A percentile compares a stretch with the other conserved stretches of the same genome.
Conservation (phyloP, 306 rosid species). For the Phaseolus lunatus region DNA sequence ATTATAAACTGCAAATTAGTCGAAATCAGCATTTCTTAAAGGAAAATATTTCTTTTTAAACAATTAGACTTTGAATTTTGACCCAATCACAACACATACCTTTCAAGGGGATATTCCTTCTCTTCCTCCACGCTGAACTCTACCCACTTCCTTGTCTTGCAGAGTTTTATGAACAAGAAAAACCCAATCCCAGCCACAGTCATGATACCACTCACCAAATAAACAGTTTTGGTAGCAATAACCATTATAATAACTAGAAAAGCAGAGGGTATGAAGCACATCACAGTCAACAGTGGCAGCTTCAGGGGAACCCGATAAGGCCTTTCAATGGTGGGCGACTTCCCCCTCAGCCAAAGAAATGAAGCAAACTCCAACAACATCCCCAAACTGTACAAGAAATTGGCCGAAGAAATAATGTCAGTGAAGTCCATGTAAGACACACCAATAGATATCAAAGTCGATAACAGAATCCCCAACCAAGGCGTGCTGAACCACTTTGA, state of each 20-base stretch:
- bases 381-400: constrained; percentile 67
- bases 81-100: not conserved
- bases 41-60: no score
- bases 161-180: constrained; percentile 51
- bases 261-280: constrained; percentile 62
- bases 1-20: no score
- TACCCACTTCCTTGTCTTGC: constrained; percentile 46
- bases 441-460: constrained; percentile 47
- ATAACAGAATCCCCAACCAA: constrained; percentile 65
- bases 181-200: constrained; percentile 53
- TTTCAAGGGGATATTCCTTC: not conserved
- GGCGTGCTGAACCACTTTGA: constrained; percentile 65
- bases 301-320: constrained; percentile 63
- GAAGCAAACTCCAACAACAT: constrained; percentile 67
- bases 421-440: constrained; percentile 56
- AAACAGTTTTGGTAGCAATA: constrained; percentile 57
- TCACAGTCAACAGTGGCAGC: constrained; percentile 45
- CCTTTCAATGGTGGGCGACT: constrained; percentile 48
- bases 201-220: constrained; percentile 58
- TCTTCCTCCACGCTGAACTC: constrained; percentile 10
- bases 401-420: constrained; percentile 52
- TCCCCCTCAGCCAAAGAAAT: constrained; percentile 64
- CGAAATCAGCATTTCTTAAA: no score
- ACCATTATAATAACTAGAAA: constrained; percentile 57
- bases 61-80: not conserved